Conservation (phyloP, 129 eudicot species). For the Chrysanthemum makinoi region DNA sequence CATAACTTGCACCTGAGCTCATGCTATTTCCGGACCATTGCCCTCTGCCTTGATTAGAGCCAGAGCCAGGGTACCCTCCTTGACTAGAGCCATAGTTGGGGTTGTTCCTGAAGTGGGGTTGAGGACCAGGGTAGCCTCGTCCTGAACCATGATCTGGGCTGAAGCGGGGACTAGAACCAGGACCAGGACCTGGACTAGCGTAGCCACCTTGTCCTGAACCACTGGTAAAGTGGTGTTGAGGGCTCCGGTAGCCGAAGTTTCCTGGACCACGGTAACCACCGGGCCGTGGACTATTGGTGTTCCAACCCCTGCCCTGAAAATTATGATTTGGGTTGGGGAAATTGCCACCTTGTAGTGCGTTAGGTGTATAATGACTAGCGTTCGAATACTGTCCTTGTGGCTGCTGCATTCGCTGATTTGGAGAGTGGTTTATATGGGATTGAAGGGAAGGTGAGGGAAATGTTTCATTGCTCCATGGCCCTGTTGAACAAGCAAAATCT, state of each 20-base stretch:
- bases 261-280: constrained; percentile 26
- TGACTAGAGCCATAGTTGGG: constrained; percentile 24
- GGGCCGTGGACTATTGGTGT: constrained; percentile 24
- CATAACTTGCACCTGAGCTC: constrained; percentile 32
- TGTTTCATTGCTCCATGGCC: constrained; percentile 35
- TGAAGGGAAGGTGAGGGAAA: constrained; percentile 43
- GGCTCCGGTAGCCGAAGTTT: constrained; percentile 18
- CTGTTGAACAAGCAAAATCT: constrained; percentile 37
- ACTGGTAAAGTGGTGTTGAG: constrained; percentile 31
- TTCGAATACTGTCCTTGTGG: constrained; percentile 41
- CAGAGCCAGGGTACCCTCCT: constrained; percentile 41
- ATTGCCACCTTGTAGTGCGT: constrained; percentile 38
- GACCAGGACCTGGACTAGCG: constrained; percentile 15
- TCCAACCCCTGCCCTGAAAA: constrained; percentile 32
- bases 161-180: constrained; percentile 21
- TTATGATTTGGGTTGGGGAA: constrained; percentile 36
- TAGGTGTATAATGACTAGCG: constrained; percentile 36
- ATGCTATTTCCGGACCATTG: constrained; percentile 32
- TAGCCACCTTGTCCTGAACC: constrained; percentile 32
- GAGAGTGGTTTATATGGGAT: constrained; percentile 33
- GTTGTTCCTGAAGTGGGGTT: constrained; percentile 38
- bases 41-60: constrained; percentile 47
- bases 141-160: constrained; percentile 28
- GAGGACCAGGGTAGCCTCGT: constrained; percentile 33
- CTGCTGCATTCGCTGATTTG: constrained; percentile 40